Conservation (phyloP, 139 green algal species). For the Nannochloris sp. region DNA sequence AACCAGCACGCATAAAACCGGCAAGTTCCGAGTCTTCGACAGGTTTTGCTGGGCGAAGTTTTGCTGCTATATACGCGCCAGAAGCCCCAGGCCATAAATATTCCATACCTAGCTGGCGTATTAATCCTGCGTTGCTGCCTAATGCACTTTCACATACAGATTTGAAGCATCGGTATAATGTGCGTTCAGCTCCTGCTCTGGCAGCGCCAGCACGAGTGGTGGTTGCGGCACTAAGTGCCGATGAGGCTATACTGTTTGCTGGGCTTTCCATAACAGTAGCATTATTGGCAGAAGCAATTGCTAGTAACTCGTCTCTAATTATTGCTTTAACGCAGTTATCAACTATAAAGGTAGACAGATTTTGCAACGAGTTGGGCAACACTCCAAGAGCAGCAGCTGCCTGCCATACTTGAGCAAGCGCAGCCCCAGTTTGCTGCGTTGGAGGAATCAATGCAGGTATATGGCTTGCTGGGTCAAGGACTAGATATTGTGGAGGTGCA, state of each 20-base stretch:
- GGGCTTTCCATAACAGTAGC: constrained; percentile 6
- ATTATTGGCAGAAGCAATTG: not conserved
- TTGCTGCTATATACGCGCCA: no score
- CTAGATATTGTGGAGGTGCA: not conserved
- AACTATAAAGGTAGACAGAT: constrained; percentile 10
- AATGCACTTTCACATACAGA: constrained; percentile 5
- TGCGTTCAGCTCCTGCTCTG: no score
- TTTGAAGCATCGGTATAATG: not conserved
- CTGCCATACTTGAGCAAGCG: constrained; percentile 9
- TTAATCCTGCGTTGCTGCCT: not conserved
- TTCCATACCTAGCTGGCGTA: constrained; percentile 10
- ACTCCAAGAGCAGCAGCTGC: constrained; percentile 12
- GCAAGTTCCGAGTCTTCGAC: not conserved
- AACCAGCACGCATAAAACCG: constrained; percentile 1
- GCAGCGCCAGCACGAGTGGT: not conserved
- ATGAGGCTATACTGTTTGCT: constrained; percentile 6
- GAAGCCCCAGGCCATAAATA: no score
- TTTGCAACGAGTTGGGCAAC: constrained; percentile 13
- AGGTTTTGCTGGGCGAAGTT: no score
- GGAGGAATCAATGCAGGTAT: not conserved
- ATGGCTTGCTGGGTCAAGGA: constrained; percentile 3
- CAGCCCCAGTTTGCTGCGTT: not conserved
- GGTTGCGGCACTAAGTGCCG: constrained; percentile 1
- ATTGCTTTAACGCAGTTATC: constrained; percentile 7
- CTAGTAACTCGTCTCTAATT: no score